Percentiles rank a stretch among this genome's conserved stretches.
phyloP scores from a whole-genome alignment of 352 stramenopile species.

The Pythium diclinum region DNA sequence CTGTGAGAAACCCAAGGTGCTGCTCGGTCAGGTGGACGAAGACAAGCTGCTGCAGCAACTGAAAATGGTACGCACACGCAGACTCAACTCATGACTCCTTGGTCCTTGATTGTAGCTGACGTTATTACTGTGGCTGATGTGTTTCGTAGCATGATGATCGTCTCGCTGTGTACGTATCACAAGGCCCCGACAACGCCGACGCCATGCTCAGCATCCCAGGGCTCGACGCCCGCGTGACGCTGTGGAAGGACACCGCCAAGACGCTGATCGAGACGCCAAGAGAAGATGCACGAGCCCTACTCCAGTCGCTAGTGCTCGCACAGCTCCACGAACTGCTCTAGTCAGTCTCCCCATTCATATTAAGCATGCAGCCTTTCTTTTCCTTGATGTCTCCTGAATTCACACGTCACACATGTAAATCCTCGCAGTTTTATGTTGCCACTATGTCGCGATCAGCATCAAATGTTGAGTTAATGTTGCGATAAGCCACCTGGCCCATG shows the following conservation, averaged over 20 bases:
- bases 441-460: neutral
- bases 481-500: neutral
- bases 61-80: constrained; percentile 46
- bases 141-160: constrained; percentile 50
- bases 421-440: neutral
- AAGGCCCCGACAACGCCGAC: constrained; percentile 70
- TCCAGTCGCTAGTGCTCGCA: constrained; percentile 38
- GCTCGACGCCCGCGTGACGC: constrained; percentile 66
- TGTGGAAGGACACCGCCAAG: constrained; percentile 76
- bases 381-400: neutral
- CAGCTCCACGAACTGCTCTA: constrained; percentile 24
- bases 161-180: constrained; percentile 76
- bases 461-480: neutral
- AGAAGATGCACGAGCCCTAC: constrained; percentile 58
- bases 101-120: neutral
- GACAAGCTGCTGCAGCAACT: constrained; percentile 75
- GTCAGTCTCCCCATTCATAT: neutral
- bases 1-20: constrained; percentile 51
- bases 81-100: neutral
- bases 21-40: constrained; percentile 76
- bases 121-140: neutral
- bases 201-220: constrained; percentile 81
- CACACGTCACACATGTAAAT: constrained; percentile 4
- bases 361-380: neutral
- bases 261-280: constrained; percentile 79